Conservation (phyloP, 2,329 filamentous ascomycete genomes). For the Fusarium protoensiforme region DNA sequence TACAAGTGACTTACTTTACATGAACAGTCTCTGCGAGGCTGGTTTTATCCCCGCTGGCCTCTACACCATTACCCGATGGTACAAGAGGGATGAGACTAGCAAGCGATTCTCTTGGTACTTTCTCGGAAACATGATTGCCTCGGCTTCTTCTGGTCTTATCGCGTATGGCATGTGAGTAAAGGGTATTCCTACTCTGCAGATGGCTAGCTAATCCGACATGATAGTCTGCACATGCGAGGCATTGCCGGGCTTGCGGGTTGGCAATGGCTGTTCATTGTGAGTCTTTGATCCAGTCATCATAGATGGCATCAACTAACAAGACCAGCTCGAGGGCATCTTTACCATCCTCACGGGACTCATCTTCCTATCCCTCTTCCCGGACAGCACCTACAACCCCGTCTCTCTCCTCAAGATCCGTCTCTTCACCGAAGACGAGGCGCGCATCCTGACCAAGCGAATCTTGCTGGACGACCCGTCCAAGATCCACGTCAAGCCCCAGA, state of each 20-base stretch:
- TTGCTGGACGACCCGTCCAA: slow-evolving; percentile 46
- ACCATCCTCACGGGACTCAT: slow-evolving; percentile 43
- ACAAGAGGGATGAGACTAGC: slow-evolving; percentile 57
- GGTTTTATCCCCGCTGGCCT: slow-evolving; percentile 52
- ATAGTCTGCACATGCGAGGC: slow-evolving; percentile 39
- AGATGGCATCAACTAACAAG: neutral
- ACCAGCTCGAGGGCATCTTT: slow-evolving; percentile 47
- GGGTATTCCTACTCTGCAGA: rapidly evolving
- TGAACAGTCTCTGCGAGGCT: slow-evolving; percentile 43
- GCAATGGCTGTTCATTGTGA: slow-evolving; percentile 41
- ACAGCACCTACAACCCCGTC: slow-evolving; percentile 42
- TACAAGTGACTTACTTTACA: neutral
- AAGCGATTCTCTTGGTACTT: slow-evolving; percentile 59
- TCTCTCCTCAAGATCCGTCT: slow-evolving; percentile 45
- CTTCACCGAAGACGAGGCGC: slow-evolving; percentile 49
- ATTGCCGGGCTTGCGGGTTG: slow-evolving; percentile 37
- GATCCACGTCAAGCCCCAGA: slow-evolving; percentile 41
- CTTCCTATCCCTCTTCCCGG: slow-evolving; percentile 30
- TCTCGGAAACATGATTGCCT: slow-evolving; percentile 56
- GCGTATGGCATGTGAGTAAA: slow-evolving; percentile 49
- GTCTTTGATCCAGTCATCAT: neutral
- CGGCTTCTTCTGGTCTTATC: slow-evolving; percentile 43
- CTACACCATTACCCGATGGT: slow-evolving; percentile 60
- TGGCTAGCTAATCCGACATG: neutral
- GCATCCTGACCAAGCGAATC: slow-evolving; percentile 49